Evolutionary conservation across 2,329 filamentous ascomycete species (phyloP), one percentile per base, ranked within the genome.

Genomic region (Talaromyces sp.): DNA sequence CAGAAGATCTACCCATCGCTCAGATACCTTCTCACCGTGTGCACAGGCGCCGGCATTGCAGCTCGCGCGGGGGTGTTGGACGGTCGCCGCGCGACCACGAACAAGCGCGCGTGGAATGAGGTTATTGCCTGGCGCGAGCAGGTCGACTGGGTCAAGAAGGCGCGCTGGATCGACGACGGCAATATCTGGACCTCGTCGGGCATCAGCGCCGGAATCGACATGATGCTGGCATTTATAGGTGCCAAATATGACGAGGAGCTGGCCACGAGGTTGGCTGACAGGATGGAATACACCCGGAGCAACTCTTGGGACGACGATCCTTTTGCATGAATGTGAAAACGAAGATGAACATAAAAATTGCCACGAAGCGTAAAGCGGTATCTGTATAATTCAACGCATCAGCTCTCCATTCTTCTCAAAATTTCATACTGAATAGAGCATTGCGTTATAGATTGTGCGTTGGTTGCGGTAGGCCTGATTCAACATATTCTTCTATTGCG

Each of bases 101-200:
- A 90, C 69, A 90, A 90, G 72, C 71, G 71, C 7, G 77, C 79
- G 0, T 89, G 82, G 77, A 70, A 72, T 8, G 71, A 71, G 63
- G 80, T 83, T 9, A 81, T 74, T 1, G 68, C 74, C 1, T 72
- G 79, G 57, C 79, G 82, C 0, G 77, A 80, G 0, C 73, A 78
- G 0, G 83, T 87, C 0, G 70, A 82, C 0, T 90, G 87, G 87
- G 78, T 86, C 27, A 72, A 77, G 0, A 77, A 79, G 29, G 87
- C 87, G 21, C 78, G 88, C 43, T 90, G 85, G 83, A 83, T 88
- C 0, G 75, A 79, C 0, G 86, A 89, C 71, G 86, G 83, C 3
- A 86, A 88, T 61, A 74, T 88, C 8, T 90, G 87, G 86, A 85
- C 83, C 3, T 83, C 83, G 2, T 86, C 84, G 0, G 87, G 88